These are phyloP conservation scores for Penicillium frequentans DNA, from an alignment of 2,329 filamentous ascomycete genomes.

Conservation along the genomic window DNA sequence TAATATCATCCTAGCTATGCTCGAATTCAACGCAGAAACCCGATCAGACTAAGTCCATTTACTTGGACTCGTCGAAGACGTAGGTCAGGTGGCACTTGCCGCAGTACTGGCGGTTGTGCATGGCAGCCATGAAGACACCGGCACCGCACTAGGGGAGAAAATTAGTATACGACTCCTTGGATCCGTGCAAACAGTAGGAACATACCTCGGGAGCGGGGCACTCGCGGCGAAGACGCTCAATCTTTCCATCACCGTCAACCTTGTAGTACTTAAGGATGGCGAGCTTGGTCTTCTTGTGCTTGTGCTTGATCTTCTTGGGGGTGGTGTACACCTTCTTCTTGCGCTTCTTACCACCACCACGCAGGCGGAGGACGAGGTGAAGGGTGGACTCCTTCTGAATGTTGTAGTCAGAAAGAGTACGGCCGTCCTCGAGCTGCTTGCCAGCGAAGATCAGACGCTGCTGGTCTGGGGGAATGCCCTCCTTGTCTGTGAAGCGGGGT, in stretches of 20 bases:
- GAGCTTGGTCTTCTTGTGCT: conserved; percentile 99
- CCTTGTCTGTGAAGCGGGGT: conserved; percentile 74
- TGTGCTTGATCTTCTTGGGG: conserved; percentile 99
- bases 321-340: conserved; percentile 99
- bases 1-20: conserved; percentile 12
- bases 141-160: conserved; percentile 75
- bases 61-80: conserved; percentile 67
- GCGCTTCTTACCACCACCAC: conserved; percentile 99
- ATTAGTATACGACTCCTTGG: conserved; percentile 32
- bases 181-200: conserved; percentile 21
- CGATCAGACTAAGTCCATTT: conserved; percentile 31
- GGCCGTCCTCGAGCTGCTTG: conserved; percentile 99
- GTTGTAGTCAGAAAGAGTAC: conserved; percentile 99
- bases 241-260: conserved; percentile 99
- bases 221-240: conserved; percentile 97
- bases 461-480: conserved; percentile 98
- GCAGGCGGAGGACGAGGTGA: conserved; percentile 95
- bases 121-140: conserved; percentile 99
- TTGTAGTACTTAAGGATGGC: conserved; percentile 99
- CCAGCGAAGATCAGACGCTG: conserved; percentile 99
- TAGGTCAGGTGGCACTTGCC: conserved; percentile 70
- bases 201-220: conserved; percentile 87
- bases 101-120: conserved; percentile 99
- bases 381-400: conserved; percentile 99
- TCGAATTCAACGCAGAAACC: conserved; percentile 10